A percentile compares a stretch with the other conserved stretches of the same genome.
Conservation (phyloP, 306 rosid genomes). For the Gleditsia sinensis region DNA sequence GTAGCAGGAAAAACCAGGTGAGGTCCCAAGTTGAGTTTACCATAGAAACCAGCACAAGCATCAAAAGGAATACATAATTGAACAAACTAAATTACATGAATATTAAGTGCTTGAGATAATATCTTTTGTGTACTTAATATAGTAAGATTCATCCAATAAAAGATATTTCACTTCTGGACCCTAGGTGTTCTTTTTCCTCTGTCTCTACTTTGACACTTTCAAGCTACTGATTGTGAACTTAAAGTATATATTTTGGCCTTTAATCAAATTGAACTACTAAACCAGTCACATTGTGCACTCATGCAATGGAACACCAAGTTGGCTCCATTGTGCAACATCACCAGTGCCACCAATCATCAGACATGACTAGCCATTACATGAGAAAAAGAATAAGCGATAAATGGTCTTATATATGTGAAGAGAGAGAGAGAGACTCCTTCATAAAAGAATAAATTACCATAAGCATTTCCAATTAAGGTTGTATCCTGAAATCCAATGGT, state of each 20-base stretch:
- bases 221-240: background rate
- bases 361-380: constrained; percentile 11
- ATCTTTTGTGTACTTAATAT: constrained; percentile 1
- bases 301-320: constrained; percentile 14
- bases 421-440: background rate
- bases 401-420: background rate
- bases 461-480: constrained; percentile 81
- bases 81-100: constrained; percentile 22
- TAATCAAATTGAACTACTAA: constrained; percentile 14
- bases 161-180: constrained; percentile 7
- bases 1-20: background rate
- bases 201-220: constrained; percentile 12
- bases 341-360: background rate
- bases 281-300: background rate
- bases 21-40: constrained; percentile 5
- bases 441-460: constrained; percentile 51
- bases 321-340: constrained; percentile 7
- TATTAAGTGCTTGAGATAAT: background rate
- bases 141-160: background rate
- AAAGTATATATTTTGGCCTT: constrained; percentile 20
- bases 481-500: constrained; percentile 87
- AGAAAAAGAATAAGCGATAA: background rate
- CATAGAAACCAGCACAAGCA: constrained; percentile 4
- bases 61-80: background rate
- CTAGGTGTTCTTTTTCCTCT: background rate